Base-by-base conservation (phyloP, 108 stramenopile species). In the Fistulifera pelliculosa region DNA sequence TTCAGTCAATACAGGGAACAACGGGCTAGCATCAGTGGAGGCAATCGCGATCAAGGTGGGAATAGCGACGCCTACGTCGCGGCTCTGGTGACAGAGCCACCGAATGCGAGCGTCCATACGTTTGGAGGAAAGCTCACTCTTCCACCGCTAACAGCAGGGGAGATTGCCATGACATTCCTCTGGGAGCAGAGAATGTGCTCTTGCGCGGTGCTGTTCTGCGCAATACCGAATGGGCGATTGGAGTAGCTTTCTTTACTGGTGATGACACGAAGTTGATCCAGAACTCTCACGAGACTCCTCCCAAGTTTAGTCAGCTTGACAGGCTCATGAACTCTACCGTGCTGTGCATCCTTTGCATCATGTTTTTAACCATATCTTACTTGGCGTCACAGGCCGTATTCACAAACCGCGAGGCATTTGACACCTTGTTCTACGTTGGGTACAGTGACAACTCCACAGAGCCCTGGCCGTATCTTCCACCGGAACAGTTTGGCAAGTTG, bases 221-320 rank as follows among this genome's bases (percentile, higher is more conserved):
- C 31, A 99, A 99, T 73, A 97, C 96, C 5, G 86, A 93, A 60
- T 96, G 94, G 95, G 94, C 80, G 13, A 78, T 96, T 55, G 95
- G 95, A 16, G 45, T 97, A 2, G 94, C 93, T 28, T 93, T 85
- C 51, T 96, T 94, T 66, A 96, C 98, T 15, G 98, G 98, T 24
- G 69, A 68, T 11, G 96, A 99, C 58, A 96, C 95, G 6, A 97
- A 97, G 62, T 60, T 99, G 17, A 83, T 90, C 14, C 76, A 79
- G 70, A 97, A 97, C 62, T 85, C 93, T 16, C 72, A 95, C 28
- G 76, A 84, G 6, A 80, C 90, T 14, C 96, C 94, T 11, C 83
- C 89, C 48, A 97, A 97, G 68, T 90, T 96, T 56, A 88, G 87
- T 64, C 79, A 83, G 31, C 54, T 97, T 24, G 98, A 99, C 57